Base-by-base conservation (phyloP, 805 yeast species). In the Candida maltosa region DNA sequence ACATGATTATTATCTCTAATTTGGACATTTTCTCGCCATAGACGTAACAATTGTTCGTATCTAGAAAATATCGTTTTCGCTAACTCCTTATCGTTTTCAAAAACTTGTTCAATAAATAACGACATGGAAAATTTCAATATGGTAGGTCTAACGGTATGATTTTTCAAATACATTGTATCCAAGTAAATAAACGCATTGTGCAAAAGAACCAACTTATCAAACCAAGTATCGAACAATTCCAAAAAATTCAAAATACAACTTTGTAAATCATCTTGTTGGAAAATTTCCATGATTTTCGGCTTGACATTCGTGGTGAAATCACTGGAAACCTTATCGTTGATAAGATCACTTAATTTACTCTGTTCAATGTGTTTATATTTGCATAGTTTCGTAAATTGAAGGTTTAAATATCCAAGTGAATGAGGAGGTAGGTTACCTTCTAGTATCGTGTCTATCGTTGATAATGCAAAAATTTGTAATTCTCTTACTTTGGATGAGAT, bases 101-200 rank as follows among this genome's bases (percentile, higher is more conserved):
- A n/a, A n/a, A n/a, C n/a, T n/a, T n/a, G n/a, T 9, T 51, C 44
- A 3, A 49, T 38, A 27, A 54, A 51, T n/a, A 52, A 38, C 9
- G 31, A 38, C 7, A 47, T 26, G 1, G 69, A 68, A 29, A 38
- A 41, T 31, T 54, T 49, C 22, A 46, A 22, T 6, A 65, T 59
- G 31, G 52, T 47, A 17, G 41, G 38, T 32, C 54, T 55, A n/a
- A 41, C 39, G 3, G 62, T 58, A 35, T 63, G 69, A 22, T 46
- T 59, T 25, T 51, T 43, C 10, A 65, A 49, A 35, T 66, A 66
- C 14, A 53, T 46, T 25, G 62, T 41, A 46, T 66, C 73, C 31
- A 65, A 40, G 33, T 60, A 64, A 4, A 65, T 38, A 32, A 62
- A 66, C 16, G 65, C 35, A 40, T 57, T 59, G 28, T 52, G 43